phyloP scores from a whole-genome alignment of 2,329 filamentous ascomycete genomes.

The Pyricularia sp. region DNA sequence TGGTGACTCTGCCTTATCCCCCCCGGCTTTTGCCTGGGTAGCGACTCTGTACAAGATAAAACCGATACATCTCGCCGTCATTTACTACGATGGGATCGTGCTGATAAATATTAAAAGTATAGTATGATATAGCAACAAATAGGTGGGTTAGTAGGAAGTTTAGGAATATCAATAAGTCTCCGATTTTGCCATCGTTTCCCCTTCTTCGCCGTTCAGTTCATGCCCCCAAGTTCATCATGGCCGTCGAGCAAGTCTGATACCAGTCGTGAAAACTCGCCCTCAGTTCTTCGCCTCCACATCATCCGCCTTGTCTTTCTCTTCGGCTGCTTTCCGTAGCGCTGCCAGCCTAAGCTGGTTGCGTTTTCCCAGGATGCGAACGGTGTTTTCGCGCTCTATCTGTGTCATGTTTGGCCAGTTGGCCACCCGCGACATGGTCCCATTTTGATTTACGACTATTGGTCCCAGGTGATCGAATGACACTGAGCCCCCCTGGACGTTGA shows the following conservation, averaged over 20 bases:
- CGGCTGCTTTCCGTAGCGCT: conserved; percentile 31
- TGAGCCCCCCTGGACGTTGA: conserved; percentile 19
- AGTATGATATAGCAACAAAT: not conserved
- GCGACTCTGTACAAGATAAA: no score
- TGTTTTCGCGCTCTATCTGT: conserved; percentile 56
- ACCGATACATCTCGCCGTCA: no score
- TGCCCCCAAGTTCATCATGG: not conserved
- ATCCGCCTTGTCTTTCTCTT: conserved; percentile 19
- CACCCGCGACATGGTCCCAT: conserved; percentile 63
- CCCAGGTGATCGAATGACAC: conserved; percentile 60
- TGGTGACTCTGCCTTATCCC: no score
- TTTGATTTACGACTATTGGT: conserved; percentile 63
- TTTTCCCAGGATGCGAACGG: conserved; percentile 56
- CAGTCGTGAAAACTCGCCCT: not conserved
- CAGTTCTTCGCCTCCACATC: not conserved
- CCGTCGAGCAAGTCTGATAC: not conserved
- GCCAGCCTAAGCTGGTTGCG: conserved; percentile 57
- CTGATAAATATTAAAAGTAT: not conserved
- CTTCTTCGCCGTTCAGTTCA: not conserved
- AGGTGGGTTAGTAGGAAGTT: no score
- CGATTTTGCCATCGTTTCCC: no score
- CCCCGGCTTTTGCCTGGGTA: no score
- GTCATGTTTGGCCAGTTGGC: conserved; percentile 67
- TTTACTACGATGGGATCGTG: no score
- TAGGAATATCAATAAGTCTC: no score